Percentiles rank a stretch among this genome's conserved stretches.
These are phyloP conservation scores for Colletotrichum brevisporum DNA, from an alignment of 2,329 filamentous ascomycete species.

Conservation along the genomic window DNA sequence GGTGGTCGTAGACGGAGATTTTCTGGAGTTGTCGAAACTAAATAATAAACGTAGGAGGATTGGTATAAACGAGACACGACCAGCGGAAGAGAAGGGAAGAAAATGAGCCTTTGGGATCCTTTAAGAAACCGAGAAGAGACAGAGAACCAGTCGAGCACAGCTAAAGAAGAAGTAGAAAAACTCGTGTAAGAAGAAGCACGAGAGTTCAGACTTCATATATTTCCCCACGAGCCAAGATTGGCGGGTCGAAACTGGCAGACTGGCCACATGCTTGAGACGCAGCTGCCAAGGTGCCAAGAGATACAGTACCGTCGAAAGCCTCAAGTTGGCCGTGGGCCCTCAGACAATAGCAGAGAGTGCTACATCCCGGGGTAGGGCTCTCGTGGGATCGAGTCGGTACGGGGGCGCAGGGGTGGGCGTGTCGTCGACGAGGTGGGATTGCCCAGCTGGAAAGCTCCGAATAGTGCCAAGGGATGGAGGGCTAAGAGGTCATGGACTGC, in stretches of 20 bases:
- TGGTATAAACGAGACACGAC: slow-evolving; percentile 35
- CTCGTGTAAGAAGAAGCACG: slow-evolving; percentile 7
- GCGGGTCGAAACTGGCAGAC: slow-evolving; percentile 25
- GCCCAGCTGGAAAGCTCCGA: slow-evolving; percentile 38
- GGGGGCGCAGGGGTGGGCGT: slow-evolving; percentile 23
- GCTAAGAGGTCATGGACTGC: neutral
- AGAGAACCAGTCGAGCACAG: slow-evolving; percentile 39
- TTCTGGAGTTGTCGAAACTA: slow-evolving; percentile 17
- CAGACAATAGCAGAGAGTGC: slow-evolving; percentile 30
- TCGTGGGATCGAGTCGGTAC: slow-evolving; percentile 34
- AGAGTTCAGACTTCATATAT: slow-evolving; percentile 39
- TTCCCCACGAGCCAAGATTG: slow-evolving; percentile 35
- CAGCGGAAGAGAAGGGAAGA: slow-evolving; percentile 39
- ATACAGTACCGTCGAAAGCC: slow-evolving; percentile 29
- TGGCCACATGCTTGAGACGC: slow-evolving; percentile 36
- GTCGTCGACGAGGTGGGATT: slow-evolving; percentile 30
- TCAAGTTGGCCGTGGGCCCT: slow-evolving; percentile 31
- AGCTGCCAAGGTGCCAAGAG: slow-evolving; percentile 37
- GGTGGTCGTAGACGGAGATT: slow-evolving; percentile 6
- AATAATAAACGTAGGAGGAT: slow-evolving; percentile 29
- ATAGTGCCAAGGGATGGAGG: slow-evolving; percentile 26
- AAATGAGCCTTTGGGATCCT: slow-evolving; percentile 4
- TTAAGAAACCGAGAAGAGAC: slow-evolving; percentile 25
- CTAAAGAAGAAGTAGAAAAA: slow-evolving; percentile 26
- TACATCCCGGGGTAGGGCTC: slow-evolving; percentile 28